Base-by-base conservation (phyloP, 139 green algal species). In the Coccomyxa sp. region DNA sequence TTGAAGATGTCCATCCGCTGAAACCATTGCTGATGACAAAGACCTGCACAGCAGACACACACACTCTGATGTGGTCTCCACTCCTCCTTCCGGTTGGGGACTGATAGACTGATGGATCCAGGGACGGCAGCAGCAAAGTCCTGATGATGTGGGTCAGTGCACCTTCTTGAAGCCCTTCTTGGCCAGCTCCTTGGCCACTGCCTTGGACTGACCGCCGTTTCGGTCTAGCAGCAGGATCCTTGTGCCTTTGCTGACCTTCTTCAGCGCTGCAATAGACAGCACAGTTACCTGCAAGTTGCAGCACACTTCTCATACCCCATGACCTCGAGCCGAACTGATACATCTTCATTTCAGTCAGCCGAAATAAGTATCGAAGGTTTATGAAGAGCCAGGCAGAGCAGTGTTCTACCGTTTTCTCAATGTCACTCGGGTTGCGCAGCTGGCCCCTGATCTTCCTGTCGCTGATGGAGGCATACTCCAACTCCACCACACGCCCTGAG, bases 161-260 rank as follows among this genome's bases (percentile, higher is more conserved):
- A 94, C 90, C 30, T 90, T 91, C 16, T 86, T 85, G 84, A 94
- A 98, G 68, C 94, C 95, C 45, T 88, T 89, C 31, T 79, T 81
- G 9, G 80, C 81, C 78, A 98, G 88, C 84, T 94, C 90, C 74
- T 87, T 90, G 1, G 95, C 95, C 11, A 98, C 91, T 30, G 81
- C 79, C 84, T 92, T 93, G 68, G 92, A 87, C 14, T 57, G 51
- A 60, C 83, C 75, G 76, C 94, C 95, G 67, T 89, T 92, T n/a
- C 86, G 85, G 92, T 98, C 95, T 84, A 98, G 84, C 60, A 98
- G 83, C 77, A 95, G 83, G 15, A 98, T 67, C 71, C 88, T 93
- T 81, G 82, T 89, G 83, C 90, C 84, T 74, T 91, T 91, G 85
- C 58, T 75, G 13, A 96, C 81, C 63, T 85, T 85, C 85, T 95